Conservation (phyloP, 768 basidiomycete species). For the Mycena galericulata region DNA sequence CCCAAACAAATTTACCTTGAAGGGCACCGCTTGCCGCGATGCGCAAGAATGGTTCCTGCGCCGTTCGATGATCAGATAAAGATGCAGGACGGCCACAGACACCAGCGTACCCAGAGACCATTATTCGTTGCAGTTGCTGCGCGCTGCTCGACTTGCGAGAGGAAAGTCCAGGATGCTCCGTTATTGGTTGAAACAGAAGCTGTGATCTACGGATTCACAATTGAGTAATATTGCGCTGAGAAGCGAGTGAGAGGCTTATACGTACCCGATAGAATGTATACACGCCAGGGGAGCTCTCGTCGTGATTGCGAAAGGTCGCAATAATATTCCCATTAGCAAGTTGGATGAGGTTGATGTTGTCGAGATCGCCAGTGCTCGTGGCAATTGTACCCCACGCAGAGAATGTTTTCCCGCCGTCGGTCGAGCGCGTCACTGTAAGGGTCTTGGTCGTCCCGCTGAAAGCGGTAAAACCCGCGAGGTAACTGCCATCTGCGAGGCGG, state of each 20-base stretch:
- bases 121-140: constrained; percentile 27
- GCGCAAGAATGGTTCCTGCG: constrained; percentile 40
- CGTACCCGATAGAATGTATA: constrained; percentile 21
- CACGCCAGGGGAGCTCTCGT: background rate
- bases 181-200: constrained; percentile 35
- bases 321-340: constrained; percentile 30
- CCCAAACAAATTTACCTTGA: constrained; percentile 19
- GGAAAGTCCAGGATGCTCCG: constrained; percentile 37
- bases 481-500: constrained; percentile 29
- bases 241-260: background rate
- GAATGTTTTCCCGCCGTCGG: constrained; percentile 28
- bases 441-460: constrained; percentile 10
- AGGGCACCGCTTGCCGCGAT: constrained; percentile 30
- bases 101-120: constrained; percentile 37
- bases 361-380: constrained; percentile 29
- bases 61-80: background rate
- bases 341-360: constrained; percentile 26
- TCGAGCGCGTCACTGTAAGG: constrained; percentile 30
- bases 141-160: constrained; percentile 37
- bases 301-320: constrained; percentile 33
- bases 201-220: constrained; percentile 30
- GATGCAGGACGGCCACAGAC: background rate
- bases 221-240: background rate
- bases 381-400: constrained; percentile 21
- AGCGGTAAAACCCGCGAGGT: constrained; percentile 24